Conservation (phyloP, 1,139 yeast genomes). For the Hyphopichia pseudoburtonii region DNA sequence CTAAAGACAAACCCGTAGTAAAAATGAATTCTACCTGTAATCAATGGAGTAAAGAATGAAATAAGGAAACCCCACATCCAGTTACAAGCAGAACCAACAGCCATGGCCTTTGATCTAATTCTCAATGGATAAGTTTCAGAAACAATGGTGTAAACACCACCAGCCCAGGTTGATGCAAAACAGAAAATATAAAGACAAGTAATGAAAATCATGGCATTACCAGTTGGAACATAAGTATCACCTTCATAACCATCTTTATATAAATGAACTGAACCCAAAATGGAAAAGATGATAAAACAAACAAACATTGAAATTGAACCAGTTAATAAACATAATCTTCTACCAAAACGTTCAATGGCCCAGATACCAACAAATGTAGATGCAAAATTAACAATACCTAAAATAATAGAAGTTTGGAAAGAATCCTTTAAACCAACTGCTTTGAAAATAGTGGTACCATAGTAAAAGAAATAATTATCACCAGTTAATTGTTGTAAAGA, state of each 20-base stretch:
- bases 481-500: constrained; percentile 78
- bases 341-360: constrained; percentile 68
- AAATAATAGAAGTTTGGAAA: constrained; percentile 71
- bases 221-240: constrained; percentile 46
- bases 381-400: constrained; percentile 76
- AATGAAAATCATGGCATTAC: constrained; percentile 74
- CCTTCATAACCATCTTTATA: constrained; percentile 52
- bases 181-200: constrained; percentile 78
- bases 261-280: constrained; percentile 58
- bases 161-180: constrained; percentile 89
- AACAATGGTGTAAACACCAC: constrained; percentile 73
- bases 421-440: constrained; percentile 76
- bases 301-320: constrained; percentile 50
- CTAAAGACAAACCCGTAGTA: constrained; percentile 75
- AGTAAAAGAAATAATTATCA: constrained; percentile 79
- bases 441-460: constrained; percentile 73
- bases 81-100: constrained; percentile 71
- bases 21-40: constrained; percentile 43
- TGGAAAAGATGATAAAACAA: constrained; percentile 61
- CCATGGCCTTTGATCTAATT: constrained; percentile 78
- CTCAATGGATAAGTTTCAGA: constrained; percentile 81
- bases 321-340: constrained; percentile 61
- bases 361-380: constrained; percentile 70
- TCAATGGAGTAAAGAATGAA: constrained; percentile 73
- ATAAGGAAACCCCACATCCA: constrained; percentile 81